A percentile compares a stretch with the other conserved stretches of the same genome.
These are phyloP conservation scores for Sideroxylon spinosum DNA, from an alignment of 179 eudicot species.

Conservation along the genomic window DNA sequence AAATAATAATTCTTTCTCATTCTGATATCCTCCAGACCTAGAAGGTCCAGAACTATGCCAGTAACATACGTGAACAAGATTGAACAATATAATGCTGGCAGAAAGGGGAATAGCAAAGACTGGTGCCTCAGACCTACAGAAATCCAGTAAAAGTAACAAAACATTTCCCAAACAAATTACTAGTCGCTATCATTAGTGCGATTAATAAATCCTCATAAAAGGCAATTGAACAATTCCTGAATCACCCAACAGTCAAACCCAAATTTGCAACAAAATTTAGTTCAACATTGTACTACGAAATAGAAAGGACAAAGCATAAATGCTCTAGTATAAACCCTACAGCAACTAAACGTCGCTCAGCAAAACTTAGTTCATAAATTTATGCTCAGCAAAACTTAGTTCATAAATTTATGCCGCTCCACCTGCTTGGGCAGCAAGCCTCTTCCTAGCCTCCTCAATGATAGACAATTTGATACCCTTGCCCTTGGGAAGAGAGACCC, in stretches of 20 bases:
- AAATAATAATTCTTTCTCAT: too few relatives aligned
- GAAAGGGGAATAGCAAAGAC: too few relatives aligned
- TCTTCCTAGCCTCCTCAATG: constrained; percentile 56
- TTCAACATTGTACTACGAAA: constrained; percentile 5
- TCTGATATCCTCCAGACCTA: too few relatives aligned
- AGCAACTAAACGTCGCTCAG: neutral
- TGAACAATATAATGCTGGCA: too few relatives aligned
- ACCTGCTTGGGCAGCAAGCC: constrained; percentile 33
- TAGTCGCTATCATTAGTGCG: neutral
- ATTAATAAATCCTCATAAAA: neutral
- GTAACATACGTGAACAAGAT: too few relatives aligned
- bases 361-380: constrained; percentile 5
- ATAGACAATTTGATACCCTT: constrained; percentile 47
- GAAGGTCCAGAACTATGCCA: too few relatives aligned
- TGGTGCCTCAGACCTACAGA: neutral
- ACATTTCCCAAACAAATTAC: neutral
- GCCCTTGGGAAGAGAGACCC: constrained; percentile 57
- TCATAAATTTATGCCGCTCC: constrained; percentile 22
- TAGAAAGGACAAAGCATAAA: constrained; percentile 3
- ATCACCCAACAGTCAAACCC: neutral
- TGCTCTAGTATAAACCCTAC: neutral
- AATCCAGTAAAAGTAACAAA: neutral
- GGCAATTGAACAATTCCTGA: neutral
- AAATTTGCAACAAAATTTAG: constrained; percentile 11
- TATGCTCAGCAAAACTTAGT: constrained; percentile 13